Base-by-base conservation (phyloP, 1,284 basidiomycete species). In the Golubevia pallescens region DNA sequence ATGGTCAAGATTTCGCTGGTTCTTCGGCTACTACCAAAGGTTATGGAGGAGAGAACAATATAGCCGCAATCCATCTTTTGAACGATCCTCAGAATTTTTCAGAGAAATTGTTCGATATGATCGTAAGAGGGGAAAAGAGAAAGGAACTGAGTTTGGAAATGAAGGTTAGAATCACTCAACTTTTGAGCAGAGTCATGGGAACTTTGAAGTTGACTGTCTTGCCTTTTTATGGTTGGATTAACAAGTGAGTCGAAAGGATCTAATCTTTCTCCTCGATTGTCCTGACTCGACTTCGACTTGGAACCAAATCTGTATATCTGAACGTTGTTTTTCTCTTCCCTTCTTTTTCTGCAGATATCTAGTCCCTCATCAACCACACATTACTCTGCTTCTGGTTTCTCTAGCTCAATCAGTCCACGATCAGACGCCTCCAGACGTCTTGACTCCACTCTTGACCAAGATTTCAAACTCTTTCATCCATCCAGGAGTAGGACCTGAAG, bases 361-460 rank as follows among this genome's bases (percentile, higher is more conserved):
- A 75, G 90, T 92, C 3, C 92, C 97, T 84, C 93, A 94, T 82
- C 97, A 99, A 87, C 90, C 97, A 24, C 92, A 93, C 70, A 92
- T 98, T 60, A 96, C 97, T 2, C 89, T 93, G 58, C 97, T 99
- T 86, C 92, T 99, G 66, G 96, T 95, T 66, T 90, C 94, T 1
- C 91, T 99, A 66, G 96, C 96, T 16, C 94, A 98, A 86, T 95
- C 94, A 14, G 93, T 96, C 1, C 97, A 99, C 86, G 93, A 95
- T 58, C 90, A 97, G 63, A 97, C 95, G 0, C 96, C 95, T 1
- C 96, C 97, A 0, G 95, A 98, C 82, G 93, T 91, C 2, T 88
- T 99, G 13, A 91, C 91, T 1, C 96, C 97, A 1, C 92, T 96
- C 55, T 88, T 99, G 60, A 90, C 90, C 66, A 99, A 99, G 87